Conservation (phyloP, 768 basidiomycete species). For the Suillus bovinus region DNA sequence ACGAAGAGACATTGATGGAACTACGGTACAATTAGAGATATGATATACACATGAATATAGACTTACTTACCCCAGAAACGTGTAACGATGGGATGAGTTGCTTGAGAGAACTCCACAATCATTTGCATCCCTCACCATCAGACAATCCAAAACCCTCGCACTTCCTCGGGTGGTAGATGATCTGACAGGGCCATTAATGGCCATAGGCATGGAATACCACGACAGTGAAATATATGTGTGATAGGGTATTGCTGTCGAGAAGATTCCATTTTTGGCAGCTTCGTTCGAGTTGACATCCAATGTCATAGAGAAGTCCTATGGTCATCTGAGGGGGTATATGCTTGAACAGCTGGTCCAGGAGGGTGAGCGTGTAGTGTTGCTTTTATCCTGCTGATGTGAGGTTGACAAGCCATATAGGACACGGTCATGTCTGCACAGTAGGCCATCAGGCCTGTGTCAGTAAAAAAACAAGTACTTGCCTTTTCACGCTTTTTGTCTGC, state of each 20-base stretch:
- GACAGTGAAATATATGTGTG: constrained; percentile 23
- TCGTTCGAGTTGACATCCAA: constrained; percentile 22
- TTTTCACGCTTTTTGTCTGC: constrained; percentile 16
- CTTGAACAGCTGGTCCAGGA: constrained; percentile 18
- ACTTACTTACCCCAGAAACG: constrained; percentile 22
- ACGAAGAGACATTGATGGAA: constrained; percentile 12
- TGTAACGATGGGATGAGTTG: constrained; percentile 21
- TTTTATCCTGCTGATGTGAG: constrained; percentile 20
- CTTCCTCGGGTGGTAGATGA: constrained; percentile 36
- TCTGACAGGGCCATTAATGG: constrained; percentile 36
- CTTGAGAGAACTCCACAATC: constrained; percentile 33
- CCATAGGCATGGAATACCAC: constrained; percentile 38
- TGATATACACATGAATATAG: background rate
- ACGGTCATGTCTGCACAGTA: constrained; percentile 18
- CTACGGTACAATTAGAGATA: constrained; percentile 1
- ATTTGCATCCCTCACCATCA: constrained; percentile 38
- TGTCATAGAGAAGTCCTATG: constrained; percentile 25
- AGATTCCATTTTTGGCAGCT: constrained; percentile 16
- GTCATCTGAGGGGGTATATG: constrained; percentile 17
- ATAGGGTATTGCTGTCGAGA: background rate
- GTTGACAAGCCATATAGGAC: constrained; percentile 21
- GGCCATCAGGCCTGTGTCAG: constrained; percentile 20
- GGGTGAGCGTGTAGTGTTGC: constrained; percentile 21
- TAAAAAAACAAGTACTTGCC: constrained; percentile 21
- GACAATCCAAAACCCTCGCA: constrained; percentile 31